These are phyloP conservation scores for Mortierella sp. DNA, from an alignment of 371 early-diverging fungal species.

Conservation along the genomic window DNA sequence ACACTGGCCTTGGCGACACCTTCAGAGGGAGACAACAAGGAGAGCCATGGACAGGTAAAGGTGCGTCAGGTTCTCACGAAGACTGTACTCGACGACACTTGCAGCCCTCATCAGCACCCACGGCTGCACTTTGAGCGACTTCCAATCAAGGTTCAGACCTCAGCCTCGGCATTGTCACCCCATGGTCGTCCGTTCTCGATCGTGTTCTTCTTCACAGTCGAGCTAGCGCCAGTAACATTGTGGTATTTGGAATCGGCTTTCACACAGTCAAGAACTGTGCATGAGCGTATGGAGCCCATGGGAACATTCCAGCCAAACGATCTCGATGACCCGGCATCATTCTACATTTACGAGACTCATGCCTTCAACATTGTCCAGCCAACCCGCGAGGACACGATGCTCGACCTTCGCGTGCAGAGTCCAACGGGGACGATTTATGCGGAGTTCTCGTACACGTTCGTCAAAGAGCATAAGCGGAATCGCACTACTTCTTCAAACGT, in stretches of 20 bases:
- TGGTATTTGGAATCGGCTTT: slow-evolving; percentile 45
- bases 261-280: slow-evolving; percentile 24
- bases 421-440: slow-evolving; percentile 30
- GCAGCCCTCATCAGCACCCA: slow-evolving; percentile 2
- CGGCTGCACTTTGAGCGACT: slow-evolving; percentile 36
- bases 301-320: slow-evolving; percentile 40
- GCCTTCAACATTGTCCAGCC: slow-evolving; percentile 23
- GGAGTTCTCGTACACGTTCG: slow-evolving; percentile 35
- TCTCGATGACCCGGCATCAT: slow-evolving; percentile 22
- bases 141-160: slow-evolving; percentile 34
- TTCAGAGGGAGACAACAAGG: neutral
- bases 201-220: slow-evolving; percentile 48
- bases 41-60: slow-evolving; percentile 23
- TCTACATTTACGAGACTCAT: slow-evolving; percentile 42
- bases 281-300: slow-evolving; percentile 45
- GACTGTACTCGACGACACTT: slow-evolving; percentile 3
- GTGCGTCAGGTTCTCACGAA: slow-evolving; percentile 45
- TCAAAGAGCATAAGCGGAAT: slow-evolving; percentile 8
- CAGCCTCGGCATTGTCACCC: slow-evolving; percentile 21
- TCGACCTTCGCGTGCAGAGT: slow-evolving; percentile 31
- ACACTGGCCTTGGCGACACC: neutral
- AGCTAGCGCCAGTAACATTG: slow-evolving; percentile 22
- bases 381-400: slow-evolving; percentile 30
- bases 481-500: neutral
- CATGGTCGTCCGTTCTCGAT: slow-evolving; percentile 32